Evolutionary conservation across 1,284 basidiomycete genomes (phyloP).

Genomic region (Taiwanofungus camphoratus): DNA sequence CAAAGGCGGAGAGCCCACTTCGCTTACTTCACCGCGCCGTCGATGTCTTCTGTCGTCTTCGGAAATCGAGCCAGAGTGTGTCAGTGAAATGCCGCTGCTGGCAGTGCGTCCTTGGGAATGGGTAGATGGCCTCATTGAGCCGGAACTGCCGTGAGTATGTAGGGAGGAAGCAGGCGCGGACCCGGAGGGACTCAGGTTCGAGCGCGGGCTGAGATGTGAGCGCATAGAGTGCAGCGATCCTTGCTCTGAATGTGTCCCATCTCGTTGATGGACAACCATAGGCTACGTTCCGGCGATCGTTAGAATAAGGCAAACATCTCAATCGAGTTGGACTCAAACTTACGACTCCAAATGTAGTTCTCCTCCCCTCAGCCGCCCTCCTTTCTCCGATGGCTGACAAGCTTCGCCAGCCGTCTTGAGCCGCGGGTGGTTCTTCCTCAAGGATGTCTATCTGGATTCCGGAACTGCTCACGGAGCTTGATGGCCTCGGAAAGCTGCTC

Average conservation of each 20-base stretch:
- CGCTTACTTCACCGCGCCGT: conserved; percentile 18
- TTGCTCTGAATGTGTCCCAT: conserved; percentile 42
- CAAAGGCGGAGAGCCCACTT: conserved; percentile 26
- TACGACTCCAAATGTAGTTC: conserved; percentile 57
- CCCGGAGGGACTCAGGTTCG: conserved; percentile 39
- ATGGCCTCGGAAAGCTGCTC: conserved; percentile 16
- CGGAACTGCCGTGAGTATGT: conserved; percentile 35
- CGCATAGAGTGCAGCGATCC: conserved; percentile 57
- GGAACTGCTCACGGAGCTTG: conserved; percentile 23
- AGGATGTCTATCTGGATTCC: conserved; percentile 44
- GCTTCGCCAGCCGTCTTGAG: conserved; percentile 50
- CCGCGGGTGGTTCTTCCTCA: conserved; percentile 57
- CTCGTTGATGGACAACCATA: conserved; percentile 37
- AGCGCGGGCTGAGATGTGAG: conserved; percentile 43
- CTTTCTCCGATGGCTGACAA: conserved; percentile 34
- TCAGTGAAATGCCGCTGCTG: conserved; percentile 39
- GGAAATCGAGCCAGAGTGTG: conserved; percentile 44
- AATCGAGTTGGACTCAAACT: conserved; percentile 24
- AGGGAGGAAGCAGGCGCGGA: conserved; percentile 44
- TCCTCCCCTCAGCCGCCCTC: conserved; percentile 28
- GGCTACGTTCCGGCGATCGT: conserved; percentile 26
- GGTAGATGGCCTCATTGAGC: conserved; percentile 44
- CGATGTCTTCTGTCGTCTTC: conserved; percentile 37
- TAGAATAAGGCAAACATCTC: conserved; percentile 1
- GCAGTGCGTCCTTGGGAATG: conserved; percentile 32